Conservation (phyloP, 2,329 filamentous ascomycete species). For the Fusarium pseudograminearum region DNA sequence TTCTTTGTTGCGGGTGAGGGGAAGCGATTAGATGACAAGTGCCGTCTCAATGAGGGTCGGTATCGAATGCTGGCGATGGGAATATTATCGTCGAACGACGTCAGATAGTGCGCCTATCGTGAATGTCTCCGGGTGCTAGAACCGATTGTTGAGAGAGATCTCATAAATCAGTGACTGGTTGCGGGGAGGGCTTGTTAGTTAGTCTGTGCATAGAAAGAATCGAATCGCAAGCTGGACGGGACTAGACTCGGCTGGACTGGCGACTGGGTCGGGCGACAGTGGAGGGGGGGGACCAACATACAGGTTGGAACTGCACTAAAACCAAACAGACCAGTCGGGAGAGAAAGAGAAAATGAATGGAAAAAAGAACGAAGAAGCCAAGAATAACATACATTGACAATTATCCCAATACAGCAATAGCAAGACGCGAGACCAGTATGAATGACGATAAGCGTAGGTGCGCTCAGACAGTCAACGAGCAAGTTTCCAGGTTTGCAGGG, state of each 20-base stretch:
- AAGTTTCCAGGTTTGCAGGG: not conserved
- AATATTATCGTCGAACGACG: conserved; percentile 1
- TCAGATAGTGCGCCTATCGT: conserved; percentile 16
- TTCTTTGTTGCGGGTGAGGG: conserved; percentile 16
- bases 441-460: conserved; percentile 9
- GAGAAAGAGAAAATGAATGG: not conserved
- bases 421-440: conserved; percentile 4
- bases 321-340: conserved; percentile 2
- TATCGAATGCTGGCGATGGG: not conserved
- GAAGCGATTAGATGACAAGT: conserved; percentile 6
- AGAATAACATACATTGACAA: conserved; percentile 1
- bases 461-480: conserved; percentile 16
- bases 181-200: conserved; percentile 45
- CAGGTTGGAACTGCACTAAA: conserved; percentile 3
- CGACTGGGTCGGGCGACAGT: not conserved
- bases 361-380: conserved; percentile 18
- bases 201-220: conserved; percentile 25
- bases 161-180: conserved; percentile 38
- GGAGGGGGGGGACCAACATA: not conserved
- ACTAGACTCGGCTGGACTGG: conserved; percentile 2
- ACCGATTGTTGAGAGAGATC: conserved; percentile 24
- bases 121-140: conserved; percentile 11
- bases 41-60: not conserved
- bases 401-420: conserved; percentile 5
- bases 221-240: conserved; percentile 28